Conservation (phyloP, 257 asterid genomes). For the Echium plantagineum region DNA sequence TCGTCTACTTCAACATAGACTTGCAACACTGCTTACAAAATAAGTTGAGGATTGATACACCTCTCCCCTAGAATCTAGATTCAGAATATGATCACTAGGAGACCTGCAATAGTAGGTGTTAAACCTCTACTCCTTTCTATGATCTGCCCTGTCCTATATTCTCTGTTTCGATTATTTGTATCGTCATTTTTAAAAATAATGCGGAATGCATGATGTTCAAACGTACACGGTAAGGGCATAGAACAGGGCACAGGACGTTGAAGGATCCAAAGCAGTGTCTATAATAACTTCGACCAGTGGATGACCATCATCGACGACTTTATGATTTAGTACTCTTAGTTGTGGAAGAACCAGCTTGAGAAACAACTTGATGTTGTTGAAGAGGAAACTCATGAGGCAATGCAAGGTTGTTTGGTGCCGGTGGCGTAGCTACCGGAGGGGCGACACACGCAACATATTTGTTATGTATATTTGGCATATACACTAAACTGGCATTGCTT, state of each 20-base stretch:
- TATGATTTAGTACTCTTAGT: background rate
- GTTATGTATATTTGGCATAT: background rate
- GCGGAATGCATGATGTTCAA: no score
- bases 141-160: no score
- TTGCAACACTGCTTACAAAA: background rate
- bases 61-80: background rate
- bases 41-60: background rate
- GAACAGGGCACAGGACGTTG: no score
- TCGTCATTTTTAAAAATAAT: no score
- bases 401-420: background rate
- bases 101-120: background rate
- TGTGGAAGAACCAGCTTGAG: background rate
- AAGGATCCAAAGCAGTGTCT: no score
- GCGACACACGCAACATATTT: background rate
- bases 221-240: no score
- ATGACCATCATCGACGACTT: conserved; percentile 2
- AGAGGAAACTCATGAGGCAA: conserved; percentile 4
- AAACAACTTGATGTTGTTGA: conserved; percentile 1
- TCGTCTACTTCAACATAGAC: background rate
- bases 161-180: no score
- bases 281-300: background rate
- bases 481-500: background rate
- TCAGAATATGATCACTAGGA: no score
- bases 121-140: no score
- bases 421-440: background rate